A percentile compares a stretch with the other conserved stretches of the same genome.
phyloP scores from a whole-genome alignment of 2,329 filamentous ascomycete species.

The Fusarium sp. region DNA sequence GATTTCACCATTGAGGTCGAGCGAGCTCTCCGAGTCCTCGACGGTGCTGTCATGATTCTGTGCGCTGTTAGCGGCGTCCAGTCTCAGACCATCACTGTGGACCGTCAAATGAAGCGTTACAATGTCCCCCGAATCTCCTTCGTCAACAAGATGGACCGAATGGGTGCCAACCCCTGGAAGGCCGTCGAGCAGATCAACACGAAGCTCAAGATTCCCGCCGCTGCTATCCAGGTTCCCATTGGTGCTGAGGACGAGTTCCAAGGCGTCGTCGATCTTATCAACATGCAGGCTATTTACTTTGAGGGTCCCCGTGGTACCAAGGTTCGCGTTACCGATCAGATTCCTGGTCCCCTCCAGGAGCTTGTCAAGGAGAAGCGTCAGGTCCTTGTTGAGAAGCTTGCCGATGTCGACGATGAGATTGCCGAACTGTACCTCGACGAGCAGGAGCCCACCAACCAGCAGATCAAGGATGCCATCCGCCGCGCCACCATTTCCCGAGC shows the following conservation, averaged over 20 bases:
- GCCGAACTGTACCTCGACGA: conserved; percentile 95
- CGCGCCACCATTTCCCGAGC: conserved; percentile 88
- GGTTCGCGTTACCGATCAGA: conserved; percentile 80
- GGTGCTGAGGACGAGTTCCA: conserved; percentile 91
- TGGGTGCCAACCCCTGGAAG: conserved; percentile 98
- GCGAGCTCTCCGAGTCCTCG: conserved; percentile 90
- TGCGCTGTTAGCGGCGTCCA: conserved; percentile 98
- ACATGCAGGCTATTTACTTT: conserved; percentile 94
- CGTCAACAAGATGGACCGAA: conserved; percentile 99
- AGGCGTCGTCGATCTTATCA: conserved; percentile 91
- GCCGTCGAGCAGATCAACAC: conserved; percentile 97
- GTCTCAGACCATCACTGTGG: conserved; percentile 97
- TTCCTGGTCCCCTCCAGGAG: conserved; percentile 83
- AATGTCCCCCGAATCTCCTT: conserved; percentile 96
- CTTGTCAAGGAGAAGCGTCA: conserved; percentile 85
- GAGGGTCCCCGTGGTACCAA: conserved; percentile 85
- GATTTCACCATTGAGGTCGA: conserved; percentile 99
- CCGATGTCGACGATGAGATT: conserved; percentile 98
- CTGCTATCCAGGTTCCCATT: conserved; percentile 94
- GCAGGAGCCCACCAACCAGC: conserved; percentile 78
- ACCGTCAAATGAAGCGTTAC: conserved; percentile 98
- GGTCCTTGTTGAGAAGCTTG: conserved; percentile 91
- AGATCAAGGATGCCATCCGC: conserved; percentile 94
- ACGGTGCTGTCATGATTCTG: conserved; percentile 98
- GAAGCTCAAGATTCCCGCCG: conserved; percentile 93